Percentiles rank a stretch among this genome's conserved stretches.
phyloP scores from a whole-genome alignment of 176 grass and related monocot species.

The Ampelocalamus luodianensis region DNA sequence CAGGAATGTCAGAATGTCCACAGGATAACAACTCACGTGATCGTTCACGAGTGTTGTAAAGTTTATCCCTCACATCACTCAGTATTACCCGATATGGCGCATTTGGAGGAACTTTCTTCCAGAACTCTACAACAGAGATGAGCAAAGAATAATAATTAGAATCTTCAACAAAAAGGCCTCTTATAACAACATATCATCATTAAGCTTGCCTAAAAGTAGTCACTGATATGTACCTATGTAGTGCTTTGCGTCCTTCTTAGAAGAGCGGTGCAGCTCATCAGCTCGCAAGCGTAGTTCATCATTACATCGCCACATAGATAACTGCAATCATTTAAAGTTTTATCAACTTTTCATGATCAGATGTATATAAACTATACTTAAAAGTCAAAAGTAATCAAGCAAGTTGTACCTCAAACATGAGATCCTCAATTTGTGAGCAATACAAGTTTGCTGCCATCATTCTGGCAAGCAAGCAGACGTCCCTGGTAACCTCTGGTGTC shows the following conservation, averaged over 20 bases:
- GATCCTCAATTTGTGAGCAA: constrained; percentile 80
- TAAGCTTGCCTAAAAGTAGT: constrained; percentile 22
- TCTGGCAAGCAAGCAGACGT: constrained; percentile 80
- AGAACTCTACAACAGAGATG: constrained; percentile 58
- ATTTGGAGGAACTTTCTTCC: constrained; percentile 82
- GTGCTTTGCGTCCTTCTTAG: constrained; percentile 81
- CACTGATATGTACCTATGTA: constrained; percentile 62
- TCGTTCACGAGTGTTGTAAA: constrained; percentile 71
- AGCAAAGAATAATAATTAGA: constrained; percentile 18
- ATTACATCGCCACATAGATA: constrained; percentile 86
- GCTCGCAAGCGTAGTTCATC: constrained; percentile 68
- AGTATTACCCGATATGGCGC: constrained; percentile 82
- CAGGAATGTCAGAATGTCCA: constrained; percentile 72
- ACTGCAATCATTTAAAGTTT: constrained; percentile 41
- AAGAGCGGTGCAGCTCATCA: constrained; percentile 68
- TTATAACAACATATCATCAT: not conserved
- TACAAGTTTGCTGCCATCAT: constrained; percentile 86
- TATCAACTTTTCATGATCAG: constrained; percentile 8
- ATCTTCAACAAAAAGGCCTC: not conserved
- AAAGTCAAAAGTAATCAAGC: constrained; percentile 24
- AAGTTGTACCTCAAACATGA: constrained; percentile 80
- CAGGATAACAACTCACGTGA: constrained; percentile 71
- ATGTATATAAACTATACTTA: constrained; percentile 3
- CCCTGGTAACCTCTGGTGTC: constrained; percentile 85
- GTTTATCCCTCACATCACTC: constrained; percentile 79